Conservation (phyloP, 2,329 filamentous ascomycete genomes). For the Phyllachora maydis region DNA sequence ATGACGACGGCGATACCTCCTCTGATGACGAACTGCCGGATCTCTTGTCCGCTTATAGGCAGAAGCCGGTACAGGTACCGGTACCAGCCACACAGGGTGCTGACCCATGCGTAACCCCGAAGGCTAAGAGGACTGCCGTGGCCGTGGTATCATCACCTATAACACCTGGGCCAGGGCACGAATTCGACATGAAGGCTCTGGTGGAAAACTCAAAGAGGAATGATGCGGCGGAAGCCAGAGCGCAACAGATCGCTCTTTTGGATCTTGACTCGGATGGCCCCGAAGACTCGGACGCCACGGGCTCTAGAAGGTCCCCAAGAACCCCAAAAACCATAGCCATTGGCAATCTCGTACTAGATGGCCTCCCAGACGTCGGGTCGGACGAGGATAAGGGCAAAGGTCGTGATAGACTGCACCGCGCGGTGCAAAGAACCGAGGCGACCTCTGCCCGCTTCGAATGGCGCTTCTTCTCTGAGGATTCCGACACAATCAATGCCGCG, state of each 20-base stretch:
- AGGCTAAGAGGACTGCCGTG: slow-evolving; percentile 22
- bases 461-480: slow-evolving; percentile 25
- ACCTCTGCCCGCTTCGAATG: slow-evolving; percentile 17
- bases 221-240: too few species aligned
- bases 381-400: too few species aligned
- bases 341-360: too few species aligned
- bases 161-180: slow-evolving; percentile 31
- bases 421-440: slow-evolving; percentile 27
- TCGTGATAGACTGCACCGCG: slow-evolving; percentile 17
- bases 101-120: slow-evolving; percentile 18
- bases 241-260: too few species aligned
- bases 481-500: slow-evolving; percentile 7
- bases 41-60: slow-evolving; percentile 15
- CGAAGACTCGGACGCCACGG: too few species aligned
- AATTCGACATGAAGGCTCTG: slow-evolving; percentile 41
- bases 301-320: too few species aligned
- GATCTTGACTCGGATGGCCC: too few species aligned
- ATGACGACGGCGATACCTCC: slow-evolving; percentile 38
- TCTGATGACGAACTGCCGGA: slow-evolving; percentile 34
- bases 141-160: slow-evolving; percentile 23
- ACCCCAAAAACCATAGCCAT: too few species aligned
- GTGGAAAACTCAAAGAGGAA: slow-evolving; percentile 25
- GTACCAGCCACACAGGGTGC: slow-evolving; percentile 2
- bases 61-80: slow-evolving; percentile 1
- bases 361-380: too few species aligned